Conservation (phyloP, 768 basidiomycete genomes). For the Tylopilus intermedius region DNA sequence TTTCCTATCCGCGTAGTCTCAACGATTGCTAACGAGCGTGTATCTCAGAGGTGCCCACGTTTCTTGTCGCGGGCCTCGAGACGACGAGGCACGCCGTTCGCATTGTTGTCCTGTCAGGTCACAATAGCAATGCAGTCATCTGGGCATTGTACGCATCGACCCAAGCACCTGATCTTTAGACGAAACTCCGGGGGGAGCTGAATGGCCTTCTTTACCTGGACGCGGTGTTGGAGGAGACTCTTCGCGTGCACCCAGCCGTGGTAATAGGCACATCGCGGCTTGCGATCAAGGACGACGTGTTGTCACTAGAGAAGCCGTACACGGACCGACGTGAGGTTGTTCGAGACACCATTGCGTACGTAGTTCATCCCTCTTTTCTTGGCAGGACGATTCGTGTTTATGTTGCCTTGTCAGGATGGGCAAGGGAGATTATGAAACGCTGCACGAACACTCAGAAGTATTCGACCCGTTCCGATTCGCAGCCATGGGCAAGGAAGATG, state of each 20-base stretch:
- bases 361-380: background rate
- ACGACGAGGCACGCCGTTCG: constrained; percentile 41
- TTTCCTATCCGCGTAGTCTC: background rate
- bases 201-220: constrained; percentile 68
- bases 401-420: constrained; percentile 26
- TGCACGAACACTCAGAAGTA: constrained; percentile 37
- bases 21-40: background rate
- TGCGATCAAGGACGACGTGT: constrained; percentile 47
- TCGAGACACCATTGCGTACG: constrained; percentile 37
- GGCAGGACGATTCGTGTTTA: background rate
- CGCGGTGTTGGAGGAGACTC: constrained; percentile 52
- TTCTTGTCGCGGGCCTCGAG: constrained; percentile 57
- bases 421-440: constrained; percentile 39
- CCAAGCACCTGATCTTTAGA: constrained; percentile 44
- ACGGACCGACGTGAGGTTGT: constrained; percentile 40
- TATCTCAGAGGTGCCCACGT: constrained; percentile 52
- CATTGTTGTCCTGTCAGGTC: background rate
- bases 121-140: constrained; percentile 31
- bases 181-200: constrained; percentile 57
- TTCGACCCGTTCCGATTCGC: constrained; percentile 50
- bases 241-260: constrained; percentile 55
- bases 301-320: constrained; percentile 46
- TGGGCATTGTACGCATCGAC: constrained; percentile 61
- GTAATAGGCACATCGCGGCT: constrained; percentile 39
- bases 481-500: constrained; percentile 29